Evolutionary conservation across 441 rosid species (phyloP), one percentile per base, ranked within the genome.

Genomic region (Bruguiera hainesii): DNA sequence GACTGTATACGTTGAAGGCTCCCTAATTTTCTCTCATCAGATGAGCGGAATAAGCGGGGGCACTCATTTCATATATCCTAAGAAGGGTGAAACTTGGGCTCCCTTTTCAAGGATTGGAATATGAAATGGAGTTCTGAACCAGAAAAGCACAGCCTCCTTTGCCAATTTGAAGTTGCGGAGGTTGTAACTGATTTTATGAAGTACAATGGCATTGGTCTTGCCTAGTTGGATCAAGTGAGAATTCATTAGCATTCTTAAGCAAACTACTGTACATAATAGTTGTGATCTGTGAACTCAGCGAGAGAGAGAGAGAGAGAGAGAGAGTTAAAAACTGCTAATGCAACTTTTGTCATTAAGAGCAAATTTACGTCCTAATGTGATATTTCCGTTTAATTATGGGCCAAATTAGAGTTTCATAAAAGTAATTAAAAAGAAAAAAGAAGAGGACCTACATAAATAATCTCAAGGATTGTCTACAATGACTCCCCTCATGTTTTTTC

Each of bases 81-180:
- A 61, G 71, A 76, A 75, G 60, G 96, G 98, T 56, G 96, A 94
- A 77, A 80, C 26, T 26, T 2, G 26, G 26, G 26, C 1, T 26
- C 2, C 26, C 26, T 26, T 26, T 26, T 26, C 2, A 26, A 26
- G 80, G 74, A 82, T 46, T 89, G 96, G 96, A 73, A 83, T 58
- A 64, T 77, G 30, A 66, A 75, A 21, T 83, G 92, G 96, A 71
- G 64, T 60, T 73, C 72, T 19, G 76, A 79, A 67, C 55, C 82
- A 20, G 76, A 74, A 39, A 72, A 67, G 56, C 81, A 74, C 63
- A 29, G 66, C 74, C 80, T 3, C 83, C 86, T 56, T 56, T 85
- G 66, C 56, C 79, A 82, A 66, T 95, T 76, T 79, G 96, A 92
- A 66, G 71, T 85, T 61, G 97, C 90, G 69, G 96, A 86, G 79